Evolutionary conservation across 495 filamentous ascomycete species (phyloP).

Genomic region (Talaromyces adpressus): DNA sequence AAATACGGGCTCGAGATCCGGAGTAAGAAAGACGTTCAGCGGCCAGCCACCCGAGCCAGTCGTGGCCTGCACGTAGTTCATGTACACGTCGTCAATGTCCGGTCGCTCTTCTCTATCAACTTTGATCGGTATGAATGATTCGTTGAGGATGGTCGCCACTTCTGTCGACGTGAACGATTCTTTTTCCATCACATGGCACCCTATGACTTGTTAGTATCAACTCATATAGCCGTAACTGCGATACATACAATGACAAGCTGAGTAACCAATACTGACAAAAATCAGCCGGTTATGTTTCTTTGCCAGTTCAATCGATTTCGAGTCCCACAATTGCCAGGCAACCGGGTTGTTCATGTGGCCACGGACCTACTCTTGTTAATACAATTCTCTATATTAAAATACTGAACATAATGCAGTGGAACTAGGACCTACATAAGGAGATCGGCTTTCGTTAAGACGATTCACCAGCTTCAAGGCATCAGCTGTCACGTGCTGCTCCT

Average conservation of each 20-base stretch:
- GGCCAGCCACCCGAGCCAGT: conserved; percentile 94
- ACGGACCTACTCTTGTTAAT: conserved; percentile 50
- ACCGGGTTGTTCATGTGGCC: conserved; percentile 79
- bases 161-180: conserved; percentile 83
- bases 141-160: conserved; percentile 77
- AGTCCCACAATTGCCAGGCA: conserved; percentile 86
- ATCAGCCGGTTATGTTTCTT: conserved; percentile 75
- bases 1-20: conserved; percentile 87
- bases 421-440: conserved; percentile 60
- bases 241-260: conserved; percentile 82
- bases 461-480: conserved; percentile 47
- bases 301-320: conserved; percentile 69
- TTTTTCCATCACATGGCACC: conserved; percentile 89
- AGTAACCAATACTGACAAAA: conserved; percentile 93
- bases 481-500: not conserved
- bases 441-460: conserved; percentile 64
- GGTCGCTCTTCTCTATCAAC: conserved; percentile 93
- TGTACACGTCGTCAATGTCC: conserved; percentile 93
- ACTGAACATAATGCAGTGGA: not conserved
- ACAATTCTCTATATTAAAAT: not conserved
- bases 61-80: conserved; percentile 96
- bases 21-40: conserved; percentile 92
- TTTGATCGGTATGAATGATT: conserved; percentile 84
- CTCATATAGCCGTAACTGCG: not conserved
- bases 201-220: conserved; percentile 27